A percentile compares a stretch with the other conserved stretches of the same genome.
phyloP scores from a whole-genome alignment of 2,329 filamentous ascomycete genomes.

The Penicillium vulpinum region DNA sequence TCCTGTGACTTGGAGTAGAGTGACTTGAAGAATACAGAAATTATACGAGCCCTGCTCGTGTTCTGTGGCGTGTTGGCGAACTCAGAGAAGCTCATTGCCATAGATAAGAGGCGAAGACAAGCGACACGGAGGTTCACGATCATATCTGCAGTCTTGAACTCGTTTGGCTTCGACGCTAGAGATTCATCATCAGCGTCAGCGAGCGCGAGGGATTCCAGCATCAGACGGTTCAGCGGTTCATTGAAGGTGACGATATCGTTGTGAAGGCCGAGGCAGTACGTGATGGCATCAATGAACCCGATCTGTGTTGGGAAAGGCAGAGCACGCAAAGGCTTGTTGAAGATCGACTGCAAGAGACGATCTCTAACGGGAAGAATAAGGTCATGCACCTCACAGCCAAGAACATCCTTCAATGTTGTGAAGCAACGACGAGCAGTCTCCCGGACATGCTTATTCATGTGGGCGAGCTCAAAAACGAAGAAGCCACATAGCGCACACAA shows the following conservation, averaged over 20 bases:
- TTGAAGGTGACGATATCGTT: conserved; percentile 89
- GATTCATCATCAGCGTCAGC: conserved; percentile 94
- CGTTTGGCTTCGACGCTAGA: conserved; percentile 84
- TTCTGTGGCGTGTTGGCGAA: conserved; percentile 76
- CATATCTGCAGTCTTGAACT: conserved; percentile 92
- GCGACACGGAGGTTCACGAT: conserved; percentile 90
- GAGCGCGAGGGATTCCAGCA: conserved; percentile 90
- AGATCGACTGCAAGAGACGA: conserved; percentile 84
- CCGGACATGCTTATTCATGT: conserved; percentile 94
- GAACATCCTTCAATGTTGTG: conserved; percentile 74
- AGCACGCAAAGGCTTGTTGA: conserved; percentile 88
- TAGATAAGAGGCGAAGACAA: conserved; percentile 88
- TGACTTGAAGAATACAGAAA: conserved; percentile 96
- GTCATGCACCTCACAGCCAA: conserved; percentile 79
- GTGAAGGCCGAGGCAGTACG: conserved; percentile 87
- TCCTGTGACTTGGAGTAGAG: conserved; percentile 90
- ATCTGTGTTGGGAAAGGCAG: conserved; percentile 95
- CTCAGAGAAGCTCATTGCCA: conserved; percentile 89
- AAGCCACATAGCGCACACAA: conserved; percentile 77
- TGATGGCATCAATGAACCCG: conserved; percentile 96
- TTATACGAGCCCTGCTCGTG: conserved; percentile 66
- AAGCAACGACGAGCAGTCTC: conserved; percentile 81
- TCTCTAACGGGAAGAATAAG: conserved; percentile 89
- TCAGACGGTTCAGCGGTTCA: conserved; percentile 81
- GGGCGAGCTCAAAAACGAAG: conserved; percentile 83